phyloP scores from a whole-genome alignment of 257 asterid species.

The Solanum tarijense region DNA sequence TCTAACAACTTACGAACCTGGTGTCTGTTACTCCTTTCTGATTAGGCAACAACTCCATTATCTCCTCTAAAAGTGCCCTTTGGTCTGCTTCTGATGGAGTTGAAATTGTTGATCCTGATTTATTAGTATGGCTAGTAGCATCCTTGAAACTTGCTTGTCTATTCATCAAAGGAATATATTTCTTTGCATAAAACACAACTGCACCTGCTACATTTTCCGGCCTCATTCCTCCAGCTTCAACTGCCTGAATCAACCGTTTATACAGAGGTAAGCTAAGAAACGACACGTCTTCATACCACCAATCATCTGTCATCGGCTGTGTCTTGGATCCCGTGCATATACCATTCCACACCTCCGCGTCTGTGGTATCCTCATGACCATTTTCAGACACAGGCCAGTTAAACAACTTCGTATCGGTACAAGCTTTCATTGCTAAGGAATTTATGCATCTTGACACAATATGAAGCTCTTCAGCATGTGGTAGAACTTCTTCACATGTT shows the following conservation, averaged over 20 bases:
- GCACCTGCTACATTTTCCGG: conserved; percentile 9
- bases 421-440: conserved; percentile 9
- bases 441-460: conserved; percentile 2
- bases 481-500: conserved; percentile 6
- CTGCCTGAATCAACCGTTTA: conserved; percentile 4
- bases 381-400: conserved; percentile 4
- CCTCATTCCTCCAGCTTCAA: neutral
- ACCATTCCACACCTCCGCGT: neutral
- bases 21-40: conserved; percentile 4
- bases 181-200: conserved; percentile 9
- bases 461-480: conserved; percentile 8
- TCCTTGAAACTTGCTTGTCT: conserved; percentile 2
- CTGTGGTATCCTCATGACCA: neutral
- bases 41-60: conserved; percentile 4
- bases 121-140: neutral
- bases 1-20: neutral
- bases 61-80: conserved; percentile 6
- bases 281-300: conserved; percentile 8
- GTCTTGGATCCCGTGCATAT: neutral
- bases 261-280: conserved; percentile 8
- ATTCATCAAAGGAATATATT: conserved; percentile 5
- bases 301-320: neutral
- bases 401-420: neutral
- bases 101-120: neutral
- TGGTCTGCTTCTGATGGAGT: conserved; percentile 9